Evolutionary conservation across 306 rosid genomes (phyloP), one percentile per base, ranked within the genome.

Genomic region (Carpinus viminea): DNA sequence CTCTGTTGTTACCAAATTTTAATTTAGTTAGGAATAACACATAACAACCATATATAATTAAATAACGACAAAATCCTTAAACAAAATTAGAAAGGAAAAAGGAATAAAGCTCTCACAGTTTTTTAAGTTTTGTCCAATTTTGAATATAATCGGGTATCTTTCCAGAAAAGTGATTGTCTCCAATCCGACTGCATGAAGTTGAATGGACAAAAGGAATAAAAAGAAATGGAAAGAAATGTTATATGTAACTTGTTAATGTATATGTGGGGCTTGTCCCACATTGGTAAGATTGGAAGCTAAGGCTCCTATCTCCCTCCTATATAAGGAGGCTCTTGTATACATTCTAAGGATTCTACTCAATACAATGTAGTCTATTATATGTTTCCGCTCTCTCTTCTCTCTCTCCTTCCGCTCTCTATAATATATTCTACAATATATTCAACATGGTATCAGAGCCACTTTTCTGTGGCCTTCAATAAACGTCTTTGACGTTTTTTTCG

Each of bases 111-210:
- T 34, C 92, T 80, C 48, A 90, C 94, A 93, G 9, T 53, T 36
- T 89, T 2, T 11, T 46, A n/a, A 93, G 87, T 50, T 59, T 83
- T 59, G 74, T 86, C 95, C 91, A 93, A 18, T 80, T 87, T 69
- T 73, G 76, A 60, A 91, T 93, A 76, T 87, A 90, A 78, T 74
- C 15, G 0, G 96, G 97, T 79, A 91, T 82, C 28, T 76, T 57
- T 68, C 97, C 96, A 16, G 88, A 81, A 66, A 91, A 90, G 50
- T 77, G 83, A 75, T 80, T 87, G 77, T 89, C 93, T 7, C 89
- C 73, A 24, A 90, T 71, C 68, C 91, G 93, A 50, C 98, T 91
- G 87, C 89, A 82, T 56, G 8, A 1, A 13, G 1, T 56, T 56
- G 3, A 10, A 56, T 18, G 62, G 13, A 53, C 45, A 61, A 15